phyloP scores from a whole-genome alignment of 176 grass and related monocot species.

The Chloris gayana region DNA sequence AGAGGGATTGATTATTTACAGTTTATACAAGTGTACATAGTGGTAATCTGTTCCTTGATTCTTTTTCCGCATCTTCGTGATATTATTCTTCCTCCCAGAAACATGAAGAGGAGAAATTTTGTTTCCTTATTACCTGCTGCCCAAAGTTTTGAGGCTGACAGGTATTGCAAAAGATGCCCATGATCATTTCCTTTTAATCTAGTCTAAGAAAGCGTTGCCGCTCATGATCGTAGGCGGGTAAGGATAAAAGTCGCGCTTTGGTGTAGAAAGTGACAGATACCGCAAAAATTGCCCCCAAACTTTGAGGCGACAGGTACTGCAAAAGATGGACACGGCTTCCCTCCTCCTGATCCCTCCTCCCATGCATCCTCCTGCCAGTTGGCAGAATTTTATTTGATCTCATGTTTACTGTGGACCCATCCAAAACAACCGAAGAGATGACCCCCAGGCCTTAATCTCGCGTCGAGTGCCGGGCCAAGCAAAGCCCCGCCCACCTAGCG shows the following conservation, averaged over 20 bases:
- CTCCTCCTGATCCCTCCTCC: no score
- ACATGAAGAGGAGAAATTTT: not conserved
- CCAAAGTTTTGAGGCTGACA: conserved; percentile 10
- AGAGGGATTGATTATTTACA: not conserved
- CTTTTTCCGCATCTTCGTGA: conserved; percentile 28
- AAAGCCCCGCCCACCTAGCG: no score
- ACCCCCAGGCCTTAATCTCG: no score
- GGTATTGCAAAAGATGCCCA: not conserved
- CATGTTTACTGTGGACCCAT: no score
- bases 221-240: not conserved
- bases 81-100: conserved; percentile 22
- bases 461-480: no score
- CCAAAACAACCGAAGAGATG: no score
- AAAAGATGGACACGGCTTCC: no score
- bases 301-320: no score
- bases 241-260: not conserved
- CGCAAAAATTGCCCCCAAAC: no score
- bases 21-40: conserved; percentile 38
- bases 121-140: not conserved
- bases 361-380: no score
- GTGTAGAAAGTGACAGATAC: not conserved
- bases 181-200: not conserved
- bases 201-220: not conserved
- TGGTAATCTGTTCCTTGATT: conserved; percentile 23
- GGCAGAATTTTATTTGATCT: no score